Evolutionary conservation across 2,329 filamentous ascomycete species (phyloP).

Genomic region (Sarocladium strictum): DNA sequence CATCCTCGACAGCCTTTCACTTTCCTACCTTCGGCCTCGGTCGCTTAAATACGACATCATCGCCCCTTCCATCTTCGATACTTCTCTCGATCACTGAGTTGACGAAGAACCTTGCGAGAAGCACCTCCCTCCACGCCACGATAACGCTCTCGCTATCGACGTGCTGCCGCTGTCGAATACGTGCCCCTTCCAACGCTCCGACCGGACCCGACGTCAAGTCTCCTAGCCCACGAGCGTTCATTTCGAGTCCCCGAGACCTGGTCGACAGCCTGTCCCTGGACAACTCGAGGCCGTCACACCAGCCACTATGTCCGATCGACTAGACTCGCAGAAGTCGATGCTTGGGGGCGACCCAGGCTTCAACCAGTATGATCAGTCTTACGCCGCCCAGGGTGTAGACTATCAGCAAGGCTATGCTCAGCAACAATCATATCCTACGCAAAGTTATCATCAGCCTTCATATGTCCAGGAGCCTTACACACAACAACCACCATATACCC

Average conservation of each 20-base stretch:
- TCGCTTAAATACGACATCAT: conserved; percentile 1
- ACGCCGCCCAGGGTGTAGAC: conserved; percentile 19
- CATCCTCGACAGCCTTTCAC: not conserved
- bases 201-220: no score
- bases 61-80: not conserved
- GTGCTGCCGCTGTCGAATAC: not conserved
- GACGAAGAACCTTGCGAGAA: not conserved
- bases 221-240: no score
- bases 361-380: conserved; percentile 24
- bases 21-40: not conserved
- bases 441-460: conserved; percentile 12
- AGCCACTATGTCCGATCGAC: conserved; percentile 29
- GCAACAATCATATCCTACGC: conserved; percentile 4
- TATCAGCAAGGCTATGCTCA: conserved; percentile 27
- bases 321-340: conserved; percentile 35
- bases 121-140: not conserved
- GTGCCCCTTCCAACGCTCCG: no score
- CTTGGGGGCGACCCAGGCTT: conserved; percentile 32
- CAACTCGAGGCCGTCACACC: not conserved
- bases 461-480: conserved; percentile 20
- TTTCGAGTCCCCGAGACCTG: no score
- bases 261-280: no score
- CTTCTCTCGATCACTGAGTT: not conserved
- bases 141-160: not conserved
- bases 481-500: conserved; percentile 14